phyloP scores from a whole-genome alignment of 2,329 filamentous ascomycete species.

The Colletotrichum horii region DNA sequence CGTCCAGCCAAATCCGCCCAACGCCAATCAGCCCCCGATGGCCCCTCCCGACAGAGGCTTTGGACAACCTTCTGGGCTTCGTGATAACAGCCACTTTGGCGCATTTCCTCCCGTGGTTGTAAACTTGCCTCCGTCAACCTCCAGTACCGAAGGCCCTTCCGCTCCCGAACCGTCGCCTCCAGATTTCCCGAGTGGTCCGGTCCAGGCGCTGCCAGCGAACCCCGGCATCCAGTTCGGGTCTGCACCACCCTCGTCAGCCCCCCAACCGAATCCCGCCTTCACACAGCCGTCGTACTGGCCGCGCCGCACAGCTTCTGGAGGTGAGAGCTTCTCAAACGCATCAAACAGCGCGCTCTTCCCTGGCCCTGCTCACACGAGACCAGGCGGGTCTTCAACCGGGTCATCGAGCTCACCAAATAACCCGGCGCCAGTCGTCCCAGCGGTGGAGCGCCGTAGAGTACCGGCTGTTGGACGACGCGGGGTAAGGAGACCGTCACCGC shows the following conservation, averaged over 20 bases:
- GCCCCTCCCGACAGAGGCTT: neutral
- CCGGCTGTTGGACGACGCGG: neutral
- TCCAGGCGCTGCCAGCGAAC: neutral
- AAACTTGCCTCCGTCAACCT: neutral
- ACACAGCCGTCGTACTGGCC: neutral
- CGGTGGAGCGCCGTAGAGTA: neutral
- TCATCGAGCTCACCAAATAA: neutral
- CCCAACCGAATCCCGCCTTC: neutral
- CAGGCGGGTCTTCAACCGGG: neutral
- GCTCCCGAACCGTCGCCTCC: neutral
- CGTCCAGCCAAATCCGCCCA: neutral
- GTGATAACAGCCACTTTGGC: neutral
- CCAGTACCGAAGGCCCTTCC: neutral
- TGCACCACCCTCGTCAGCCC: conserved; percentile 10
- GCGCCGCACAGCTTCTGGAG: neutral
- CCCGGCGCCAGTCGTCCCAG: neutral
- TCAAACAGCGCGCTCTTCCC: neutral
- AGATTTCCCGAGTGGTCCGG: neutral
- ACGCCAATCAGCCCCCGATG: neutral
- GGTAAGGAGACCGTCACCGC: conserved; percentile 7
- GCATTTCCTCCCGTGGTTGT: neutral
- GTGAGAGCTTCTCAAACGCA: neutral
- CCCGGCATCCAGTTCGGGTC: conserved; percentile 20
- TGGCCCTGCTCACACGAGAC: neutral
- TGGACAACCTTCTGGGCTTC: neutral